Evolutionary conservation across 352 stramenopile genomes (phyloP).

Genomic region (Globisporangium emineosum): DNA sequence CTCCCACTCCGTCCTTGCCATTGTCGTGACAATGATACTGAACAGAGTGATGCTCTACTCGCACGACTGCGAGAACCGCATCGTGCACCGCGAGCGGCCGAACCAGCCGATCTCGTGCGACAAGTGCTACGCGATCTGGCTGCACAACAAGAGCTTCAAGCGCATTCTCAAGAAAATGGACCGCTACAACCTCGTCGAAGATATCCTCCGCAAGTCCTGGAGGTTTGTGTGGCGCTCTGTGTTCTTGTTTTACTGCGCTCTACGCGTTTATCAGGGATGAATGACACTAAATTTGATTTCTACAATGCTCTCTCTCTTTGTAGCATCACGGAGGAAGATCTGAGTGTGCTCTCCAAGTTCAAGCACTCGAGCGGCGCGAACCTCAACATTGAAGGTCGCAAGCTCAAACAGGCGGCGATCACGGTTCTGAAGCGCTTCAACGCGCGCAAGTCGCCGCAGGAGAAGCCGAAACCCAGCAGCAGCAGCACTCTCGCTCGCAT

Average conservation of each 20-base stretch:
- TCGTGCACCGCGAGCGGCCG: slow-evolving; percentile 43
- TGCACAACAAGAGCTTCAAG: slow-evolving; percentile 67
- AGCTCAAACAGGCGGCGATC: slow-evolving; percentile 57
- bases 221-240: slow-evolving; percentile 27
- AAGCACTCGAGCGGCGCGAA: slow-evolving; percentile 59
- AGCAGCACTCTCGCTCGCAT: not conserved
- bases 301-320: not conserved
- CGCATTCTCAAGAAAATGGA: slow-evolving; percentile 70
- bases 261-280: not conserved
- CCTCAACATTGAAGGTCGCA: slow-evolving; percentile 55
- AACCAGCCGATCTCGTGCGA: slow-evolving; percentile 49
- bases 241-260: not conserved
- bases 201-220: slow-evolving; percentile 56
- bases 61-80: slow-evolving; percentile 62
- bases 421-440: slow-evolving; percentile 36
- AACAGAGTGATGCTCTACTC: slow-evolving; percentile 63
- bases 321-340: slow-evolving; percentile 34
- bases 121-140: slow-evolving; percentile 52
- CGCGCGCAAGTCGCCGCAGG: slow-evolving; percentile 13
- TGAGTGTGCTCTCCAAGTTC: slow-evolving; percentile 53
- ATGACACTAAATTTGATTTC: not conserved
- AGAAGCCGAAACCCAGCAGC: not conserved
- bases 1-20: too few relatives aligned
- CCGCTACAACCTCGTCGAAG: slow-evolving; percentile 55
- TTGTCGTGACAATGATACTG: slow-evolving; percentile 7